Base-by-base conservation (phyloP, 1,284 basidiomycete species). In the Cutaneotrichosporon sp. region DNA sequence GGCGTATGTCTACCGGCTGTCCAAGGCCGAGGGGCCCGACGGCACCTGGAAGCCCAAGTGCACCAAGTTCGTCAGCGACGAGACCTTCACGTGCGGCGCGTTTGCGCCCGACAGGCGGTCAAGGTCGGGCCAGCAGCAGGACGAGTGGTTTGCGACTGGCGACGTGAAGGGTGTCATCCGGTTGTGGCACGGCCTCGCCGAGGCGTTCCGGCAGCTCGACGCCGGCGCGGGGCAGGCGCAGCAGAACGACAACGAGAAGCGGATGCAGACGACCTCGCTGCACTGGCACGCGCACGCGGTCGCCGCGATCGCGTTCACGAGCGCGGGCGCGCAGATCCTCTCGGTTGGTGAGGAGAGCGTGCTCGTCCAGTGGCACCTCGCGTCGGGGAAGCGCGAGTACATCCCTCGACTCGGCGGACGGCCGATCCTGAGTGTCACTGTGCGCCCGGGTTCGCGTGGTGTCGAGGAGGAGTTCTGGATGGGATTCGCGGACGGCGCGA, bases 271-370 rank as follows among this genome's bases (percentile, higher is more conserved):
- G 1, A 90, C 91, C 1, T 86, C 88, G 5, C 81, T 97, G 53
- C 95, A 98, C 79, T 99, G 97, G 97, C 97, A 99, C 75, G 90
- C 95, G 0, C 95, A 99, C 76, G 87, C 92, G 6, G 92, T 99
- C n/a, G 87, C 90, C 2, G 89, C 91, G 2, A 80, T 99, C 27
- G 83, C 89, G 0, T 99, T 97, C 78, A 92, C 93, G 0, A 80
- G 88, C 2, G 95, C 95, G 67, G 97, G 97, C 14, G 89, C 92
- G 3, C 95, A 97, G 75, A 81, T 99, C 22, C 81, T 99, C 52
- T 97, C 92, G 58, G 97, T 94, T 67, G 97, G 97, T 49, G 93
- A 98, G 76, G 97, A 99, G 79, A 87, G 91, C 36, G 95, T 97
- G 1, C 81, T 99, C 9, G 95, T 99, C 25, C 88, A 97, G 59